Evolutionary conservation across 352 stramenopile species (phyloP).

Genomic region (Globisporangium mamillatum): DNA sequence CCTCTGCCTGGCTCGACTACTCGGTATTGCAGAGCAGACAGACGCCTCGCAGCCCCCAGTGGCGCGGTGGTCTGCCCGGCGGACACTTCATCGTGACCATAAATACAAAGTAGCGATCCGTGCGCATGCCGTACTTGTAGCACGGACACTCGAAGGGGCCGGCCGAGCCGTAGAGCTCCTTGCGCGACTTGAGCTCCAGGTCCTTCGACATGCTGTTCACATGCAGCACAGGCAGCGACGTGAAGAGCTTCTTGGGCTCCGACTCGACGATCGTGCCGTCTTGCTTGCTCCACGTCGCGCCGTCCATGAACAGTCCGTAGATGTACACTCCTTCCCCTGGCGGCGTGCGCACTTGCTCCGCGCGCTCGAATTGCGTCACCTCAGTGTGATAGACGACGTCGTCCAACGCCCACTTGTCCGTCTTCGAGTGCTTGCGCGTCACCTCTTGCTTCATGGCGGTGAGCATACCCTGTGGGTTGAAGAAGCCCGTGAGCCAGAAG

Average conservation of each 20-base stretch:
- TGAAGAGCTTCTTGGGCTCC: slow-evolving; percentile 97
- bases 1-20: slow-evolving; percentile 22
- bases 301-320: slow-evolving; percentile 97
- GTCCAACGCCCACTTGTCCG: slow-evolving; percentile 97
- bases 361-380: slow-evolving; percentile 92
- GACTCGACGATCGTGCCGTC: slow-evolving; percentile 94
- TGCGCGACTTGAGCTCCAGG: slow-evolving; percentile 89
- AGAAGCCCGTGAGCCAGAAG: slow-evolving; percentile 98
- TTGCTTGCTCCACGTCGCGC: slow-evolving; percentile 93
- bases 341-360: slow-evolving; percentile 86
- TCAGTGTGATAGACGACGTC: slow-evolving; percentile 98
- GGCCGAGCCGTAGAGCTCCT: slow-evolving; percentile 90
- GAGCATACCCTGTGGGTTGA: slow-evolving; percentile 97
- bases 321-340: slow-evolving; percentile 96
- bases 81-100: slow-evolving; percentile 92
- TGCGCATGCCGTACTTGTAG: slow-evolving; percentile 96
- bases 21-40: slow-evolving; percentile 95
- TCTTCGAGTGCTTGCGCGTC: slow-evolving; percentile 94
- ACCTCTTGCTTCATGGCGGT: slow-evolving; percentile 99
- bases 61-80: slow-evolving; percentile 84
- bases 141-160: slow-evolving; percentile 95
- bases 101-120: slow-evolving; percentile 96
- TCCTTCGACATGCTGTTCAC: slow-evolving; percentile 95
- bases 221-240: slow-evolving; percentile 93
- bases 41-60: slow-evolving; percentile 94